Base-by-base conservation (phyloP, 2,329 filamentous ascomycete species). In the Monosporascus sp. region DNA sequence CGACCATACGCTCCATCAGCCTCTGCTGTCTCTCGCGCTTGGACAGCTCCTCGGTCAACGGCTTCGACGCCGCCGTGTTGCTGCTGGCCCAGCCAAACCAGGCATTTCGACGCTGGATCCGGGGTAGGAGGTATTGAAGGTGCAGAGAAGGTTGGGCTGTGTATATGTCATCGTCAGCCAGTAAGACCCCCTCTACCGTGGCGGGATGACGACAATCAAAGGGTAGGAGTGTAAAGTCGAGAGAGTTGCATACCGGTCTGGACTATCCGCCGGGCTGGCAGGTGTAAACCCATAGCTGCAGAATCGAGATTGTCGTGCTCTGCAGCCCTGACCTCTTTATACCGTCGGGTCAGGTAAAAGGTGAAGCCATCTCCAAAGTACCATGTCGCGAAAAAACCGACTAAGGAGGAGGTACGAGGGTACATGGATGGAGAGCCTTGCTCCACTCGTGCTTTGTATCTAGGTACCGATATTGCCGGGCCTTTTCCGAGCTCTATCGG, bases 221-320 rank as follows among this genome's bases (percentile, higher is more conserved):
- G 52, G 48, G 54, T 56, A 45, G 65, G 51, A 54, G 48, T 57
- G 50, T 39, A 53, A 52, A 44, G 37, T 7, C 39, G 48, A 46
- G 18, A 41, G 27, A 31, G 27, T 14, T 54, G 58, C 76, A 53
- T 77, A 89, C 87, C 82, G 68, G 78, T 75, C 65, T 76, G 74
- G 52, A 79, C 75, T 62, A 87, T 72, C 73, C 80, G 81, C 74
- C 82, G 74, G 63, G 83, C 76, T 61, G 85, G 83, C 65, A 84
- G 72, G 69, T 80, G 79, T 63, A 87, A 70, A 72, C 77, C 88
- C 87, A 90, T 90, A 66, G 58, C 65, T 64, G 59, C 58, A 57
- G 57, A 51, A 49, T 55, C 50, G 48, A 44, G 46, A 43, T 43
- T 39, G 37, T 35, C 46, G 44, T 51, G 52, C 52, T 48, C 41